Evolutionary conservation across 805 yeast species (phyloP).

Genomic region (Ogataea nonfermentans): DNA sequence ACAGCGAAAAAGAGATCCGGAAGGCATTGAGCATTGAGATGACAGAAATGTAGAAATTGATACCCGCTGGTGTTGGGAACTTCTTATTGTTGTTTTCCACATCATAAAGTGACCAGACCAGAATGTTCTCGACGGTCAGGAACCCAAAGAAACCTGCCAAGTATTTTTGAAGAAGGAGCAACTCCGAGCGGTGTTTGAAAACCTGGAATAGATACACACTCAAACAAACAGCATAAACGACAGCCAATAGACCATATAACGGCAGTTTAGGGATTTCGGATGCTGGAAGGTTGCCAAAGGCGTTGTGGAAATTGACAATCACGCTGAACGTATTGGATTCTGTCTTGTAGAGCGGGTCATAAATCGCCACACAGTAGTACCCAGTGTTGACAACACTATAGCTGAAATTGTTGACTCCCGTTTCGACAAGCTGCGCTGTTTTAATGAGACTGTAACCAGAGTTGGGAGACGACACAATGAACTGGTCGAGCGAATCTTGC

Average conservation of each 20-base stretch:
- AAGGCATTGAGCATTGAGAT: conserved; percentile 76
- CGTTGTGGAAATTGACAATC: conserved; percentile 80
- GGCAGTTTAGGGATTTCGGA: conserved; percentile 89
- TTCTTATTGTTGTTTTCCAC: conserved; percentile 57
- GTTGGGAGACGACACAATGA: conserved; percentile 49
- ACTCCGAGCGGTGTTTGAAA: conserved; percentile 80
- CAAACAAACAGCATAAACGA: conserved; percentile 77
- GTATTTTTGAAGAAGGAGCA: conserved; percentile 87
- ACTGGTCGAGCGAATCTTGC: conserved; percentile 53
- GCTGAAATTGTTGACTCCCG: conserved; percentile 58
- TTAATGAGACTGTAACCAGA: conserved; percentile 51
- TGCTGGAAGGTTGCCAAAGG: conserved; percentile 87
- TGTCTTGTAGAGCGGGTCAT: conserved; percentile 37
- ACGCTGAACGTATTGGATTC: conserved; percentile 50
- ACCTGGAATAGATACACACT: conserved; percentile 84
- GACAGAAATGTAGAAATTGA: conserved; percentile 73
- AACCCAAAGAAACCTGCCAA: conserved; percentile 81
- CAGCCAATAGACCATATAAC: conserved; percentile 79
- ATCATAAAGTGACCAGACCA: conserved; percentile 91
- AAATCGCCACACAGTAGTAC: conserved; percentile 86
- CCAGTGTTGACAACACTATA: conserved; percentile 78
- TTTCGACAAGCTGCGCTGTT: conserved; percentile 51
- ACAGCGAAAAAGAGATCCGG: conserved; percentile 84
- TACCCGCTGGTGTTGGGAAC: conserved; percentile 38
- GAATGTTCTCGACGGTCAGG: conserved; percentile 77